Evolutionary conservation across 169 alveolate species (phyloP).

Genomic region (Babesia bovis): DNA sequence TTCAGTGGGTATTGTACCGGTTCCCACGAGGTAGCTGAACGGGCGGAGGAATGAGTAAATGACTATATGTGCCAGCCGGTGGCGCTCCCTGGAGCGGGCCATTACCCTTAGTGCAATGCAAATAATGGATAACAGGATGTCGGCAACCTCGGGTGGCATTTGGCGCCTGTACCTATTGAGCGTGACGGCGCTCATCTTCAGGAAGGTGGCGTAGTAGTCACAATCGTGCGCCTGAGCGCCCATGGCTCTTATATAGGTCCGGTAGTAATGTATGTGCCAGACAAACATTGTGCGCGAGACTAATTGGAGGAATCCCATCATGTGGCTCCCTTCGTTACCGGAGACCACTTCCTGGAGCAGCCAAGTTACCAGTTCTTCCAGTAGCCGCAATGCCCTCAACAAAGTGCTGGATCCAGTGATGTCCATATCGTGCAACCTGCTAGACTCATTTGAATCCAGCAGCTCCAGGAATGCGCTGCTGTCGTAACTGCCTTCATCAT

Average conservation of each 20-base stretch:
- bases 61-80: constrained; percentile 3
- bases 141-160: constrained; percentile 3
- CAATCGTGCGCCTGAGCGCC: constrained; percentile 14
- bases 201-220: constrained; percentile 24
- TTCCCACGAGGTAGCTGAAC: neutral
- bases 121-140: constrained; percentile 18
- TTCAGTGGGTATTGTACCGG: too few species aligned
- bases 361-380: constrained; percentile 10
- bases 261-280: constrained; percentile 28
- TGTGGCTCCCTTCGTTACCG: neutral
- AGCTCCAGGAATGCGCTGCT: constrained; percentile 22
- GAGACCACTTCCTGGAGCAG: neutral
- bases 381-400: constrained; percentile 15
- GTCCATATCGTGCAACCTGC: neutral
- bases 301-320: neutral
- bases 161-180: constrained; percentile 1
- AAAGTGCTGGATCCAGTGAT: neutral
- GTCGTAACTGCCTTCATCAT: constrained; percentile 14
- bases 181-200: constrained; percentile 9
- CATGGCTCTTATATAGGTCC: neutral
- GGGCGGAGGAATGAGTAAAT: neutral
- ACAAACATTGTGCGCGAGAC: constrained; percentile 8
- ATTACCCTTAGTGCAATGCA: constrained; percentile 4
- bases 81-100: neutral
- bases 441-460: neutral